Base-by-base conservation (phyloP, 257 asterid genomes). In the Solanum clarkiae region DNA sequence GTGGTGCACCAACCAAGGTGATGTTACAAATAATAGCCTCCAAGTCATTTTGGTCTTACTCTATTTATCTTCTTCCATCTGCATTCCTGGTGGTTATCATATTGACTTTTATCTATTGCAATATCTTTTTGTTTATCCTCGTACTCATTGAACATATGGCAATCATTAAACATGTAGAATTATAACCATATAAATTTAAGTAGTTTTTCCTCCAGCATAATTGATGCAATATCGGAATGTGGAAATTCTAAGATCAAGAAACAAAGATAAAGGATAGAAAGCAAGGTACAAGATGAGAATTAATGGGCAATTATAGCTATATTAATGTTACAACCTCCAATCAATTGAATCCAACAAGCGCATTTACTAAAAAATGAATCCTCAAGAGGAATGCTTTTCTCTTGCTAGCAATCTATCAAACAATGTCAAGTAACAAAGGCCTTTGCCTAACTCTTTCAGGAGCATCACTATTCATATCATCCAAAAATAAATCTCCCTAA, bases 1-100 rank as follows among this genome's bases (percentile, higher is more conserved):
- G 99, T 97, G 90, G 92, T 97, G 88, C 99, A 97, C 91, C 99
- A 97, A 85, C 99, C 99, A 22, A 95, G 99, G 99, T 96, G 88
- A 85, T 80, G 36, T 66, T 70, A 44, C 29, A 17, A 17, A 59
- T 40, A 26, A 47, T 56, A 56, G 57, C 26, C 83, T 72, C 40
- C 29, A 26, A 22, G 71, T 24, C 42, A 82, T 45, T 83, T 45
- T 80, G 24, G 15, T 85, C 42, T 45, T 71, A 36, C 11, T 10
- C 66, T 20, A 56, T 29, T 75, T 44, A 44, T 72, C n/a, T 42
- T 36, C 80, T 49, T 15, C 16, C 63, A 26, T 51, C 45, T 1
- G 83, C 83, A 51, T 79, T 79, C 65, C 63, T n/a, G 15, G 47
- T 71, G 36, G 55, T 56, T 53, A 24, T 85, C 79, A 65, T 26